Conservation (phyloP, 1,139 yeast genomes). For the Schwanniomyces etchellsii region DNA sequence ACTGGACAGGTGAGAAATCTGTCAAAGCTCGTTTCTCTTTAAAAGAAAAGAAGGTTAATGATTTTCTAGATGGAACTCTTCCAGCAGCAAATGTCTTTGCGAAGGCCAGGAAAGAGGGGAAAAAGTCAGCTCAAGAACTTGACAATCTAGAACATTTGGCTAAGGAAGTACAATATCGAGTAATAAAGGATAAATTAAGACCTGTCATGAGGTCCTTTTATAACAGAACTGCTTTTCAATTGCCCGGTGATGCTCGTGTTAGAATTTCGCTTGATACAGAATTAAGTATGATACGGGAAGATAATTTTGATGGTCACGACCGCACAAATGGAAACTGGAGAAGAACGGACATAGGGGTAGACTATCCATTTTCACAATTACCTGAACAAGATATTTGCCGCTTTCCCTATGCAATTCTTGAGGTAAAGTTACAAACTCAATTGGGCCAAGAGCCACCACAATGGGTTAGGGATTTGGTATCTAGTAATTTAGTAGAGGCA, state of each 20-base stretch:
- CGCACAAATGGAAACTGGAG: constrained; percentile 95
- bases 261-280: constrained; percentile 97
- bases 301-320: constrained; percentile 87
- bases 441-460: constrained; percentile 97
- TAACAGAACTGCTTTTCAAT: constrained; percentile 96
- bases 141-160: constrained; percentile 91
- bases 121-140: constrained; percentile 79
- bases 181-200: constrained; percentile 74
- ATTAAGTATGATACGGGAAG: constrained; percentile 93
- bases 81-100: constrained; percentile 89
- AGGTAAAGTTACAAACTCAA: constrained; percentile 95
- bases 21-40: constrained; percentile 93
- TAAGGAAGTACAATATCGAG: constrained; percentile 85
- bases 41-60: constrained; percentile 86
- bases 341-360: constrained; percentile 96
- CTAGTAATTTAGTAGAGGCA: constrained; percentile 93
- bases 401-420: constrained; percentile 95
- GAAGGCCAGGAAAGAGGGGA: constrained; percentile 88
- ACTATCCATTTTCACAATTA: constrained; percentile 86
- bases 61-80: constrained; percentile 73
- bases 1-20: constrained; percentile 99
- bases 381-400: constrained; percentile 81
- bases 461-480: constrained; percentile 90
- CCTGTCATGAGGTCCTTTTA: constrained; percentile 96
- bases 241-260: constrained; percentile 98